Conservation (phyloP, 306 rosid species). For the Malus asiatica region DNA sequence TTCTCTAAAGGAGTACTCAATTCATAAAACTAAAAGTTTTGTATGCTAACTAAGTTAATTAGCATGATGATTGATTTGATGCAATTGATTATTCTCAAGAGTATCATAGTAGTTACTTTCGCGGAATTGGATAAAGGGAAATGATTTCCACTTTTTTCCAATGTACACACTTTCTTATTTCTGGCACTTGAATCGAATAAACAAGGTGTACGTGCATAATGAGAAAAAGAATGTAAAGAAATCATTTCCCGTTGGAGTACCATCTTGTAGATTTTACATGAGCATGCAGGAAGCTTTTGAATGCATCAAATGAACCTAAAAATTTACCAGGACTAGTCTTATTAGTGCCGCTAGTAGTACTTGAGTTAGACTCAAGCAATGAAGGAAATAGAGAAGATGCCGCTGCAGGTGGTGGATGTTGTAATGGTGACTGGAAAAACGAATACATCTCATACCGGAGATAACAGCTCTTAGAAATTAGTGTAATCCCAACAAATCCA, state of each 20-base stretch:
- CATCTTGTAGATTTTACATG: too few species aligned
- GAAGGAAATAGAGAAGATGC: conserved; percentile 5
- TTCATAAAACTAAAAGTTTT: background rate
- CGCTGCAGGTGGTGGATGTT: background rate
- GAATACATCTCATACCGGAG: conserved; percentile 15
- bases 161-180: too few species aligned
- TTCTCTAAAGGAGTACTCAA: background rate
- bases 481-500: conserved; percentile 1
- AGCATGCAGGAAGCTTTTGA: background rate
- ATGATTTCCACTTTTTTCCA: too few species aligned
- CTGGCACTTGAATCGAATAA: too few species aligned
- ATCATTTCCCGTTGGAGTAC: too few species aligned
- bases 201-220: too few species aligned
- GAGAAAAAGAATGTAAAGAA: too few species aligned
- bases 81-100: background rate
- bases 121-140: too few species aligned
- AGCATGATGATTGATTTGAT: background rate
- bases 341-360: too few species aligned
- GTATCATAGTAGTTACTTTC: background rate
- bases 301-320: background rate
- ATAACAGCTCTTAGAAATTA: conserved; percentile 19
- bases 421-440: background rate
- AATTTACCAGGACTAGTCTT: background rate
- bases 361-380: background rate
- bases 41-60: background rate